These are phyloP conservation scores for Vitis vinifera DNA, from an alignment of 164 flowering plant species.

Conservation along the genomic window ASM3070453v1 NC_081812.1:19066001-19066500, in stretches of 20 bases:
- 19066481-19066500: neutral
- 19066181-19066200: constrained; percentile 64
- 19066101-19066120: constrained; percentile 67
- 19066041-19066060: constrained; percentile 59
- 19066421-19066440: constrained; percentile 13
- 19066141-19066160: constrained; percentile 48
- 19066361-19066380: constrained; percentile 88
- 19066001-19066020: constrained; percentile 37
- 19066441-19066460: neutral
- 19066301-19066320: constrained; percentile 81
- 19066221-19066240: constrained; percentile 51
- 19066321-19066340: constrained; percentile 70
- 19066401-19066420: constrained; percentile 14
- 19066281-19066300: constrained; percentile 52
- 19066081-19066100: constrained; percentile 75
- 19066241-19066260: constrained; percentile 32
- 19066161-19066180: constrained; percentile 67
- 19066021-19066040: constrained; percentile 46
- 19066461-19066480: neutral
- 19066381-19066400: constrained; percentile 91
- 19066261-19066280: constrained; percentile 27
- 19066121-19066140: constrained; percentile 55
- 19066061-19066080: constrained; percentile 73
- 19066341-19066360: constrained; percentile 64
- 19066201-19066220: constrained; percentile 57